phyloP scores from a whole-genome alignment of 2,329 filamentous ascomycete species.

The Rutstroemia sp. region DNA sequence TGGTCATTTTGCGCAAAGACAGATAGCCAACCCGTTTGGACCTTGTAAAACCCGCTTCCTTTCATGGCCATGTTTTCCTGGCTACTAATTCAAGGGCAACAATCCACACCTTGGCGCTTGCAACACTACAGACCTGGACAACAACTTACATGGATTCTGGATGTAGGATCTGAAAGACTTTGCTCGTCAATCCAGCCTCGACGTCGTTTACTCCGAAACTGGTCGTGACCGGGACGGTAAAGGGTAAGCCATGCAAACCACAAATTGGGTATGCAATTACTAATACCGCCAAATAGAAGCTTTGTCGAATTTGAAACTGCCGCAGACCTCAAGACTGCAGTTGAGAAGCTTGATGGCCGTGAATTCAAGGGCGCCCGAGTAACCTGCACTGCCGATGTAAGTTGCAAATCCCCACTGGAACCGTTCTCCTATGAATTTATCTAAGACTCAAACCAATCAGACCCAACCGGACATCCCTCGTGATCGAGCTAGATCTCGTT shows the following conservation, averaged over 20 bases:
- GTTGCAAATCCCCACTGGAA: constrained; percentile 27
- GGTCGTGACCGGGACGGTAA: constrained; percentile 84
- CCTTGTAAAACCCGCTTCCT: constrained; percentile 20
- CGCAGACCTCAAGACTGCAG: constrained; percentile 78
- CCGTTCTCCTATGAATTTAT: constrained; percentile 18
- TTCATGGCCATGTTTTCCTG: constrained; percentile 21
- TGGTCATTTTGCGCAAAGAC: constrained; percentile 20
- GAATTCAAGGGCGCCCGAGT: constrained; percentile 91
- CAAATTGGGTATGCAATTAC: not conserved
- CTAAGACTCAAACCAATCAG: constrained; percentile 37
- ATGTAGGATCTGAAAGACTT: constrained; percentile 99
- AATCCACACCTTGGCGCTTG: constrained; percentile 24
- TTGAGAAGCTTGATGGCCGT: constrained; percentile 87
- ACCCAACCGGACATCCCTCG: constrained; percentile 68
- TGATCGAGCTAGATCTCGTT: constrained; percentile 72
- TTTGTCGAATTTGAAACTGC: constrained; percentile 98
- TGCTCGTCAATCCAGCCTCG: constrained; percentile 89
- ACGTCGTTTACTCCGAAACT: constrained; percentile 97
- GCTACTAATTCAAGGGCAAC: constrained; percentile 27
- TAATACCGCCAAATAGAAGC: constrained; percentile 39
- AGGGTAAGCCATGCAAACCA: constrained; percentile 55
- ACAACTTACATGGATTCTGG: constrained; percentile 75
- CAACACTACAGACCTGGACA: constrained; percentile 28
- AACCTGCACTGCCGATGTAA: constrained; percentile 80
- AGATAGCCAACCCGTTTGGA: constrained; percentile 24